phyloP scores from a whole-genome alignment of 2,329 filamentous ascomycete species.

The Tympanopsis confertula region DNA sequence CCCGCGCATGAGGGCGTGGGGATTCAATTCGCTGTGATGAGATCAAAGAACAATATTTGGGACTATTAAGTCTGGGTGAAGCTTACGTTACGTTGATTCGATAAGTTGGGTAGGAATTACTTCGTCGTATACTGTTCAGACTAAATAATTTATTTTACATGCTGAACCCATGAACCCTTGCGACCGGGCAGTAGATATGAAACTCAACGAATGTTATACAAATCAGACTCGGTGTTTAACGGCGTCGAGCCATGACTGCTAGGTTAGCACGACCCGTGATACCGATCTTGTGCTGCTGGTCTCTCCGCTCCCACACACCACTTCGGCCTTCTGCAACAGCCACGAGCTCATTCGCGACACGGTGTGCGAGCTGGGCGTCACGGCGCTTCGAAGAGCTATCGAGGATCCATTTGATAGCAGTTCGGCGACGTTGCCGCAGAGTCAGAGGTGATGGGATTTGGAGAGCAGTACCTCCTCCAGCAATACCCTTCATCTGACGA shows the following conservation, averaged over 20 bases:
- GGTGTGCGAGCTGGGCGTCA: conserved; percentile 59
- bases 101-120: too few species aligned
- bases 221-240: neutral
- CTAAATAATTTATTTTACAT: too few species aligned
- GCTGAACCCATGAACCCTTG: too few species aligned
- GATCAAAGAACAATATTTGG: too few species aligned
- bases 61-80: too few species aligned
- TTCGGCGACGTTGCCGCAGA: conserved; percentile 63
- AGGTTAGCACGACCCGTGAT: conserved; percentile 69
- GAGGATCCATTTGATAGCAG: conserved; percentile 81
- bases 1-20: too few species aligned
- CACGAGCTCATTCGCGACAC: conserved; percentile 77
- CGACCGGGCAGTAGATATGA: too few species aligned
- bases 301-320: conserved; percentile 71
- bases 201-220: neutral
- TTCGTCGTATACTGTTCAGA: too few species aligned
- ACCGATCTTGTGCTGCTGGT: conserved; percentile 67
- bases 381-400: conserved; percentile 72
- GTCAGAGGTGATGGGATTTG: conserved; percentile 72
- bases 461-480: conserved; percentile 74
- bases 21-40: too few species aligned
- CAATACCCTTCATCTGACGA: conserved; percentile 61
- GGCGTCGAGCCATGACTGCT: neutral
- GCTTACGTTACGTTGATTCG: too few species aligned
- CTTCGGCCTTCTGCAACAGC: conserved; percentile 80